Evolutionary conservation across 2,329 filamentous ascomycete genomes (phyloP), one percentile per base, ranked within the genome.

Genomic region (Cladosporium sp.): DNA sequence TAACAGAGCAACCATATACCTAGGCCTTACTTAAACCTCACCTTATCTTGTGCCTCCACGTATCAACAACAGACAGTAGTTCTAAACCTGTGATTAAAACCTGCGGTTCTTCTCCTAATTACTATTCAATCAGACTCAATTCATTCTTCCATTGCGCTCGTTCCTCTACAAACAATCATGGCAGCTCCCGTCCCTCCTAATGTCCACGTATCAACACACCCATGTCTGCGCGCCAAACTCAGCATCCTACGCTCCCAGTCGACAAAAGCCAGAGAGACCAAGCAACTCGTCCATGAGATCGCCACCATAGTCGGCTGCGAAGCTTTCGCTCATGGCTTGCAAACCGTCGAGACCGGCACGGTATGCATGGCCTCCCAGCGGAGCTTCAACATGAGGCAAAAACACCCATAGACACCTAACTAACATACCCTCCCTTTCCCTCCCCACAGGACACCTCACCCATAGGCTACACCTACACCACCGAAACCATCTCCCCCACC

Each of bases 181-280:
- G 55, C 68, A 2, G 51, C 56, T 32, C 56, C 64, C 49, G 68
- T 80, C 27, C 78, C 79, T 15, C 56, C 69, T 43, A 84, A 83
- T 64, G 74, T 82, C 30, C 89, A 93, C 72, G 74, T 96, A 66
- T 96, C 90, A 34, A 75, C 75, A 13, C 92, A 97, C 70, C 92
- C 92, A 30, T 95, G 89, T 70, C 78, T 96, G 37, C 78, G 80
- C 61, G 89, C 87, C 60, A 97, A 97, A 77, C 83, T 97, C 63
- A 91, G 88, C 60, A 88, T 93, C 73, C 82, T 97, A 41, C 86
- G 92, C 54, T 93, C 88, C 36, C 77, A 81, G 51, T 77, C 75
- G 36, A 83, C 88, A 44, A 80, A 77, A 53, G 78, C 88, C 3
- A 80, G 84, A 53, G 88, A 96, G 50, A 90, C 89, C 59, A 90